Base-by-base conservation (phyloP, 1,284 basidiomycete species). In the Rhodotorula sp. region DNA sequence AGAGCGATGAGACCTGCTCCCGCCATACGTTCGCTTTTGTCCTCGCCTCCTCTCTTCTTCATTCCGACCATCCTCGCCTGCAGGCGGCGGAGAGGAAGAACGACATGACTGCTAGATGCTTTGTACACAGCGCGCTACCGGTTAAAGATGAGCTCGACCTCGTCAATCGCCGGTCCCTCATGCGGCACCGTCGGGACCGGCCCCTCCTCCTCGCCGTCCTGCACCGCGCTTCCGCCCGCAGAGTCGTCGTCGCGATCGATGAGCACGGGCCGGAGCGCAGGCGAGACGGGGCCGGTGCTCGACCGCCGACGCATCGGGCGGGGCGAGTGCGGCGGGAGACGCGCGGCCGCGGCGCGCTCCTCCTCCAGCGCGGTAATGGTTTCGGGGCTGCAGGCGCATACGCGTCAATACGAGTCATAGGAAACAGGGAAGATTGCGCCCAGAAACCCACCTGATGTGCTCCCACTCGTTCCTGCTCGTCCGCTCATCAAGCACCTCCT, bases 291-390 rank as follows among this genome's bases (percentile, higher is more conserved):
- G 6, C 76, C 76, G 17, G 73, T 68, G 46, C 69, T 71, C 27
- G 76, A 73, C 3, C 76, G 67, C 1, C 76, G 69, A 1, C 76
- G 66, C 3, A 55, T 32, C 2, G 65, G 73, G 25, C 71, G 71
- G 5, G 76, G 76, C 1, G 76, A 77, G 21, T 58, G 57, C 17
- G 72, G 67, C 0, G 44, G 44, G 13, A 64, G 37, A 6, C 50
- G 34, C 0, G 66, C 71, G 0, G 60, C 34, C 34, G 74, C 71
- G 36, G 27, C 60, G 44, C 73, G 69, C 53, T 77, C 76, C 51
- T 76, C 75, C 25, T 77, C 73, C 51, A 77, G 69, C 1, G 76
- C 76, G 12, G 71, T 69, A 58, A 77, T 77, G 55, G 76, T 75
- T 17, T 77, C 70, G 15, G 75, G 75, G 41, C 75, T 77, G 56